phyloP scores from a whole-genome alignment of 495 filamentous ascomycete genomes.

The Podospora australis region DNA sequence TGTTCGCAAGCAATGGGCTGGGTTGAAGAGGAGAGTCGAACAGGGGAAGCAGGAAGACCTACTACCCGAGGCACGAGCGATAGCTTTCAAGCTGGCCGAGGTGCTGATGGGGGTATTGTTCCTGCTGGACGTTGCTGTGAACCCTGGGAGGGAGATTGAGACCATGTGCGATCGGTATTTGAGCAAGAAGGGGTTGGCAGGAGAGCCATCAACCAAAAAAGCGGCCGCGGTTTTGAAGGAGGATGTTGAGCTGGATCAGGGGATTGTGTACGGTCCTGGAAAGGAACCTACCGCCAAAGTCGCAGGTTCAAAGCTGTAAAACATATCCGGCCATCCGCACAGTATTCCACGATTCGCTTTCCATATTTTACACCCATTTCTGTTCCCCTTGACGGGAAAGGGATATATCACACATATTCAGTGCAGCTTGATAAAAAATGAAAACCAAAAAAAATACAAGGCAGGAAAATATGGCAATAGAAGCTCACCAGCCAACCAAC shows the following conservation, averaged over 20 bases:
- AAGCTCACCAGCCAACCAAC: not conserved
- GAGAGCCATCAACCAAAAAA: too few species aligned
- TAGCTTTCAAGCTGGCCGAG: conserved; percentile 29
- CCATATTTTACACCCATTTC: too few species aligned
- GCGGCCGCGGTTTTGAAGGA: not conserved
- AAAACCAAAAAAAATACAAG: too few species aligned
- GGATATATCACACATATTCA: too few species aligned
- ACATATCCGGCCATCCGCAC: too few species aligned
- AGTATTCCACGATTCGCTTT: too few species aligned
- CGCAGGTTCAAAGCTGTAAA: not conserved
- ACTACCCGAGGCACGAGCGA: conserved; percentile 27
- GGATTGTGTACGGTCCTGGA: conserved; percentile 19
- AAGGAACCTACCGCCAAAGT: not conserved
- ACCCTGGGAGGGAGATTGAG: conserved; percentile 19
- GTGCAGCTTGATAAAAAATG: too few species aligned
- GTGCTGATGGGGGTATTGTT: conserved; percentile 29
- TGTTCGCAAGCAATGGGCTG: conserved; percentile 17
- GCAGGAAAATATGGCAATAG: too few species aligned
- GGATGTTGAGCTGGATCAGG: conserved; percentile 12
- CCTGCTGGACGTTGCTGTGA: conserved; percentile 22
- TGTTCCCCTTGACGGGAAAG: too few species aligned
- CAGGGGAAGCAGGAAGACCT: conserved; percentile 18
- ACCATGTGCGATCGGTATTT: conserved; percentile 27
- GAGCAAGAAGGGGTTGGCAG: conserved; percentile 20
- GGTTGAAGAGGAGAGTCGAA: conserved; percentile 15